Evolutionary conservation across 495 filamentous ascomycete species (phyloP).

Genomic region (Trichoderma virens): DNA sequence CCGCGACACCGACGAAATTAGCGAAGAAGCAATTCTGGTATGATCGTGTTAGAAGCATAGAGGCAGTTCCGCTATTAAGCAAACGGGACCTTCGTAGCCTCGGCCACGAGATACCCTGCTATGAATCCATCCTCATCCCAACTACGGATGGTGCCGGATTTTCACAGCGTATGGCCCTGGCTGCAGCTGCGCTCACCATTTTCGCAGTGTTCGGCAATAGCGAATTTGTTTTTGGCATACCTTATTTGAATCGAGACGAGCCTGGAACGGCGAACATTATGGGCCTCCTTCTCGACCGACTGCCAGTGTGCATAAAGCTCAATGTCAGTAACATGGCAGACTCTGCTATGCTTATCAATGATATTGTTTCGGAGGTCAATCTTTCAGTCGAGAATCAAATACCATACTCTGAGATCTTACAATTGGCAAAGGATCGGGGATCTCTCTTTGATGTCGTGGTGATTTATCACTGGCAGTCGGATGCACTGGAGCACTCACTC

Average conservation of each 20-base stretch:
- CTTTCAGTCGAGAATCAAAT: background rate
- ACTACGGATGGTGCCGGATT: background rate
- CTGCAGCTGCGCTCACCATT: background rate
- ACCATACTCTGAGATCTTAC: background rate
- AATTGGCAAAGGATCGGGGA: background rate
- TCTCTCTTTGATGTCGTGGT: background rate
- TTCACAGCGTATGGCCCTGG: background rate
- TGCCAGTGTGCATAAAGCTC: background rate
- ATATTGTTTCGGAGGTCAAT: background rate
- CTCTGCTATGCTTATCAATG: background rate
- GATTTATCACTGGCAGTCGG: background rate
- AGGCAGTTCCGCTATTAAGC: background rate
- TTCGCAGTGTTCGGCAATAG: background rate
- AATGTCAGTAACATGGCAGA: background rate
- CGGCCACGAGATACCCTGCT: background rate
- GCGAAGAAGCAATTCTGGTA: background rate
- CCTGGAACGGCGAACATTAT: background rate
- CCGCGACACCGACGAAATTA: background rate
- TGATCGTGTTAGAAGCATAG: background rate
- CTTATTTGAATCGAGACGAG: background rate
- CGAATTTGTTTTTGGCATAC: background rate
- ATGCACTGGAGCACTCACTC: background rate
- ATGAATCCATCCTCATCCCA: background rate
- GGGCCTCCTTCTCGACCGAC: background rate
- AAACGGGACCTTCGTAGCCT: background rate